Percentiles rank a stretch among this genome's conserved stretches.
These are phyloP conservation scores for Prunus campanulata DNA, from an alignment of 306 rosid species.

Conservation along the genomic window DNA sequence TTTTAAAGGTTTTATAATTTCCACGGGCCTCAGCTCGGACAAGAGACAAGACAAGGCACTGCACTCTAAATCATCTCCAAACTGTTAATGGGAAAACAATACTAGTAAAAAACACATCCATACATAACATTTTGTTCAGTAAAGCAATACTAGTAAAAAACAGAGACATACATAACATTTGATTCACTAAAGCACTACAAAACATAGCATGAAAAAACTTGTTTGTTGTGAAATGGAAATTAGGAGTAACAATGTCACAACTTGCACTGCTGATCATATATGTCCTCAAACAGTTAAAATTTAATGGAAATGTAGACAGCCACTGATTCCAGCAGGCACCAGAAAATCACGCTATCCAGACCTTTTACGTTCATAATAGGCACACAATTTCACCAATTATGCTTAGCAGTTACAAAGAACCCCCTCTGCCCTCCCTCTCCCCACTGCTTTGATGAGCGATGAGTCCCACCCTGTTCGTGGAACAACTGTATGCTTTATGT, in stretches of 20 bases:
- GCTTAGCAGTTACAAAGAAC: neutral
- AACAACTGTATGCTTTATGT: neutral
- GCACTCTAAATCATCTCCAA: constrained; percentile 82
- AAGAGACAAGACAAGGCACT: constrained; percentile 72
- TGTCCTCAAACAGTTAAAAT: neutral
- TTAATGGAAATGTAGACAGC: constrained; percentile 10
- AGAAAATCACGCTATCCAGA: neutral
- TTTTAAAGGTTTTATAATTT: constrained; percentile 81
- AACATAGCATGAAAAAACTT: neutral
- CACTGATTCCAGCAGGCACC: neutral
- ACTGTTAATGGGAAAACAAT: constrained; percentile 47
- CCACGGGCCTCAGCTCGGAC: constrained; percentile 93
- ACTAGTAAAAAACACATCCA: constrained; percentile 8
- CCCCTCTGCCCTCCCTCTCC: neutral
- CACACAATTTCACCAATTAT: neutral
- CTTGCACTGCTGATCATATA: neutral
- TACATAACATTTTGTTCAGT: neutral
- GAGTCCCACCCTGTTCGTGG: neutral
- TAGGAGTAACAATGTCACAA: constrained; percentile 13
- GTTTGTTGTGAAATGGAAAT: neutral
- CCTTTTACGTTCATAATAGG: neutral
- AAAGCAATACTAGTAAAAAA: constrained; percentile 15
- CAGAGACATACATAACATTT: neutral
- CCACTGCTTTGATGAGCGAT: neutral
- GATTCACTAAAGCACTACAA: neutral